These are phyloP conservation scores for Tolypocladium paradoxum DNA, from an alignment of 2,329 filamentous ascomycete genomes.

Conservation along the genomic window DNA sequence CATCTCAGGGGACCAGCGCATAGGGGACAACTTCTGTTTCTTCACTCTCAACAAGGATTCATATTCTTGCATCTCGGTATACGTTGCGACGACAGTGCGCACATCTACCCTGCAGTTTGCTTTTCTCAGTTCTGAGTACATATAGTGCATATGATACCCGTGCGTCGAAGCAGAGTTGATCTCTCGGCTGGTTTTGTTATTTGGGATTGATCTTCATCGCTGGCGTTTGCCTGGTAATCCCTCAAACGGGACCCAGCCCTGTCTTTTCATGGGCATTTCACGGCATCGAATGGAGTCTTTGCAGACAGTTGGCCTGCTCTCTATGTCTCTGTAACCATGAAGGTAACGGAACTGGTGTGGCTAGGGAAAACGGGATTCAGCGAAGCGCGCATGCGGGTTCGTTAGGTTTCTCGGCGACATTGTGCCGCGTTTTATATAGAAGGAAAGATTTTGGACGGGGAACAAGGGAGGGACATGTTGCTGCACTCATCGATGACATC, in stretches of 20 bases:
- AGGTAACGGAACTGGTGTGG: neutral
- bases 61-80: neutral
- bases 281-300: neutral
- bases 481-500: neutral
- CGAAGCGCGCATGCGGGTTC: neutral
- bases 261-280: neutral
- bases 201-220: neutral
- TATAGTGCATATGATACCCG: constrained; percentile 13
- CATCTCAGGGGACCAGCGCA: neutral
- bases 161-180: neutral
- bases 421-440: neutral
- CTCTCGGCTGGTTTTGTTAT: neutral
- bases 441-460: neutral
- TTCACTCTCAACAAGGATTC: neutral
- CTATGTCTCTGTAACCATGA: neutral
- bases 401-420: neutral
- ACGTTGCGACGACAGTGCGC: neutral
- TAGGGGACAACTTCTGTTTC: neutral
- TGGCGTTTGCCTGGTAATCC: neutral
- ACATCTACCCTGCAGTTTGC: neutral
- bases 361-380: neutral
- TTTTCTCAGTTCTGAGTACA: constrained; percentile 3
- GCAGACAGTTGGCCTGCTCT: neutral
- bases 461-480: neutral
- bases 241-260: neutral